phyloP scores from a whole-genome alignment of 2,329 filamentous ascomycete genomes.

The Venturia asperata region DNA sequence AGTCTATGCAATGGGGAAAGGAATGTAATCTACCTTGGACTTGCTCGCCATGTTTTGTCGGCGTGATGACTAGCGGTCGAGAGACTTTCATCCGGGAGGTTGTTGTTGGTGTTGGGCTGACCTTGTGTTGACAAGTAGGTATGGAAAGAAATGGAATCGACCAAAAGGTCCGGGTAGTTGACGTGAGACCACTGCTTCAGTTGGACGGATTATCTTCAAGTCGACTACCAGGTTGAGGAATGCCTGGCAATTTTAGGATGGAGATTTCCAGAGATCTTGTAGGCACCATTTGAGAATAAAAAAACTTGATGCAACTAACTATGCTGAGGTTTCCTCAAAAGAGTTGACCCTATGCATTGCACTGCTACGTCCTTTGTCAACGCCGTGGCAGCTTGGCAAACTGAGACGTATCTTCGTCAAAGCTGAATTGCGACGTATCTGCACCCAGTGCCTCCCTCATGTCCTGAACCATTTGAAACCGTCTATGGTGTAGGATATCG shows the following conservation, averaged over 20 bases:
- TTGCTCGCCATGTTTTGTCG: background rate
- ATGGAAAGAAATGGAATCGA: background rate
- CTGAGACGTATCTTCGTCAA: background rate
- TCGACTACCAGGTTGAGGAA: too few species aligned
- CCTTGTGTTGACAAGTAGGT: background rate
- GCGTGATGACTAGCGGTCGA: background rate
- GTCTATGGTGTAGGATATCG: background rate
- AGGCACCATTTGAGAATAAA: too few species aligned
- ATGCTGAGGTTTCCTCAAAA: too few species aligned
- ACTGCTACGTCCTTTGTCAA: background rate
- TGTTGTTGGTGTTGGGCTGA: background rate
- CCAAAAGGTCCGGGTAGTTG: too few species aligned
- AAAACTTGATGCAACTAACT: too few species aligned
- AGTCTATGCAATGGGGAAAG: background rate
- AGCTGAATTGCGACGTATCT: background rate
- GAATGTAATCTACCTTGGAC: background rate
- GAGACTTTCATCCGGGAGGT: background rate
- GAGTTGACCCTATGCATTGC: too few species aligned
- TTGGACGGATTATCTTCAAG: too few species aligned
- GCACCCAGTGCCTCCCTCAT: background rate
- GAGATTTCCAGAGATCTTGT: too few species aligned
- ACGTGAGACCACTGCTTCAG: too few species aligned
- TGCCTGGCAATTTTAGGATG: too few species aligned
- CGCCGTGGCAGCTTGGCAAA: background rate
- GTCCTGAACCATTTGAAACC: background rate